These are phyloP conservation scores for Erodium moschatum DNA, from an alignment of 441 rosid species.

Conservation along the genomic window DNA sequence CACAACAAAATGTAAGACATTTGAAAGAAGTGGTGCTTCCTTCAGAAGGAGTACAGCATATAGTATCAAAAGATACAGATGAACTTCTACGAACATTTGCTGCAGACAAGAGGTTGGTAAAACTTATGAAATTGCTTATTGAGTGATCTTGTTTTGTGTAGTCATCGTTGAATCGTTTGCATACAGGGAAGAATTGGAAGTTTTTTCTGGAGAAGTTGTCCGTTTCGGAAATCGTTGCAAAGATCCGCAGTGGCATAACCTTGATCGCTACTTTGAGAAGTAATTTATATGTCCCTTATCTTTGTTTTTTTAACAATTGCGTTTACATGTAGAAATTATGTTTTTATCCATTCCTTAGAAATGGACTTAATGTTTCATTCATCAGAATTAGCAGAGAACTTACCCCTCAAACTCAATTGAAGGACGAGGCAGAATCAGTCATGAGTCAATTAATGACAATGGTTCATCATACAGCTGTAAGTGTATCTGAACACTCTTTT, in stretches of 20 bases:
- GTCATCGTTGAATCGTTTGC: not conserved
- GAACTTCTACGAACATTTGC: conserved; percentile 69
- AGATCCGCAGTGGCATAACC: conserved; percentile 87
- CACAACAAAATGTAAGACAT: conserved; percentile 53
- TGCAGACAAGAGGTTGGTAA: conserved; percentile 71
- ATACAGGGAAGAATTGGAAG: too few species aligned
- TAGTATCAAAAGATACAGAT: conserved; percentile 76
- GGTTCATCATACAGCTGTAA: conserved; percentile 85
- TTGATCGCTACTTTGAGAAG: conserved; percentile 93
- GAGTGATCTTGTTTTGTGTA: conserved; percentile 2
- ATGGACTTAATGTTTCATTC: conserved; percentile 4
- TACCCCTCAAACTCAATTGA: conserved; percentile 59
- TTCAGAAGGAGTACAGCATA: conserved; percentile 78
- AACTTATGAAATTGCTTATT: not conserved
- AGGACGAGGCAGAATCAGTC: conserved; percentile 62
- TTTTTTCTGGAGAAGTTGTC: too few species aligned
- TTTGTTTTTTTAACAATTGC: conserved; percentile 6
- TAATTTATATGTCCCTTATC: conserved; percentile 24
- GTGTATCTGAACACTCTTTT: conserved; percentile 25
- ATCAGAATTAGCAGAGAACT: conserved; percentile 51
- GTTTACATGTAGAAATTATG: not conserved
- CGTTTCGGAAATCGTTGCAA: too few species aligned
- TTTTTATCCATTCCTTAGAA: not conserved
- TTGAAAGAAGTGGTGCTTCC: conserved; percentile 77
- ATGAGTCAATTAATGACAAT: conserved; percentile 66